phyloP scores from a whole-genome alignment of 495 filamentous ascomycete species.

The Penicillium angulare region DNA sequence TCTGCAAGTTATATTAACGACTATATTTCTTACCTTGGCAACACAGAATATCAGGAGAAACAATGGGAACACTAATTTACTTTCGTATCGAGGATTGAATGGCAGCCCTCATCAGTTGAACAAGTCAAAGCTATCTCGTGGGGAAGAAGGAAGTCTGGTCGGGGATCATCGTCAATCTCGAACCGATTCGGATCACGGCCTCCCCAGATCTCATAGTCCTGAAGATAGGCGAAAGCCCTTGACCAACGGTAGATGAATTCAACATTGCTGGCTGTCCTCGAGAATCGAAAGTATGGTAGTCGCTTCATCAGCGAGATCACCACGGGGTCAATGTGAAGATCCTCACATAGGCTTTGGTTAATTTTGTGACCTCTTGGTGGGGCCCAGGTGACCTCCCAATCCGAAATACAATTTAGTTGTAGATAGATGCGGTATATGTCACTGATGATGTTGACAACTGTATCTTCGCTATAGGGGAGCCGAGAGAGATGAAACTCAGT shows the following conservation, averaged over 20 bases:
- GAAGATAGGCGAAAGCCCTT: neutral
- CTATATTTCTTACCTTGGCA: neutral
- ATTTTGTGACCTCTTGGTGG: neutral
- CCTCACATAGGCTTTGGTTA: neutral
- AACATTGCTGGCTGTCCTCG: neutral
- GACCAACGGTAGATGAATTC: neutral
- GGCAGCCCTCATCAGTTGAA: neutral
- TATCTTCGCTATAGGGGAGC: neutral
- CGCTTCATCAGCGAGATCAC: constrained; percentile 3
- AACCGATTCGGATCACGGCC: neutral
- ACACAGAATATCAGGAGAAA: neutral
- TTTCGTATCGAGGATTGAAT: neutral
- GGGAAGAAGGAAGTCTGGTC: neutral
- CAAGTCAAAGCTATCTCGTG: neutral
- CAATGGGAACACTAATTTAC: neutral
- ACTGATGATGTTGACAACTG: neutral
- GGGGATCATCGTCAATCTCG: neutral
- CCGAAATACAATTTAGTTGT: neutral
- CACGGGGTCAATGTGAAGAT: neutral
- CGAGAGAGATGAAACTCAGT: neutral
- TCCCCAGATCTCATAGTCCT: neutral
- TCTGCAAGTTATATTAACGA: neutral
- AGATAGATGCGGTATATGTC: neutral
- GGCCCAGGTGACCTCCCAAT: neutral
- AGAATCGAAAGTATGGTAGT: neutral